A percentile compares a stretch with the other conserved stretches of the same genome.
Conservation (phyloP, 805 yeast species). For the Wickerhamiella bombiphila region DNA sequence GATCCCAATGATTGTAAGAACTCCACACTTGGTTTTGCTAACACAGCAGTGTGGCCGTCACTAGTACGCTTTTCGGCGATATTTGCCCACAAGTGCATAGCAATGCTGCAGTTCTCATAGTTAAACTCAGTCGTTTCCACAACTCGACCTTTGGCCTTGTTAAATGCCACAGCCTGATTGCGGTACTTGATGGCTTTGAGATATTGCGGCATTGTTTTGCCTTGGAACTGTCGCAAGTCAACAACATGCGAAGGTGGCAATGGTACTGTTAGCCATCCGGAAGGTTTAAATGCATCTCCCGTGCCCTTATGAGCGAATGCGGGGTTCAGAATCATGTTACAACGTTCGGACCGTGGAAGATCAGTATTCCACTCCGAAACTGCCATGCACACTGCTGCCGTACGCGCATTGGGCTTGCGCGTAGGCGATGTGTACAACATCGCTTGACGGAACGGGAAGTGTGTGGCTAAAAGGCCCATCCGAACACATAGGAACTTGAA, state of each 20-base stretch:
- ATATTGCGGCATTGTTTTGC: constrained; percentile 24
- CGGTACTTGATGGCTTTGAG: constrained; percentile 31
- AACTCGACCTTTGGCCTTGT: constrained; percentile 25
- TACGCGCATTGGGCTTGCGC: constrained; percentile 28
- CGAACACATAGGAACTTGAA: constrained; percentile 26
- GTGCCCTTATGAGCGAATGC: constrained; percentile 23
- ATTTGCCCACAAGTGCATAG: constrained; percentile 27
- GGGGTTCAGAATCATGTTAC: constrained; percentile 29
- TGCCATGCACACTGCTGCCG: constrained; percentile 29
- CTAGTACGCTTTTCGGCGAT: constrained; percentile 27
- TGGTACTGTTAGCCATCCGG: constrained; percentile 27
- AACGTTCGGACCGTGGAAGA: constrained; percentile 20
- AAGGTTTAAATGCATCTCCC: constrained; percentile 25
- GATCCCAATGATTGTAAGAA: constrained; percentile 24
- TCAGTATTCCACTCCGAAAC: constrained; percentile 26
- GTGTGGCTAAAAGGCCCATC: constrained; percentile 30
- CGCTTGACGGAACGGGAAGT: constrained; percentile 33
- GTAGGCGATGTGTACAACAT: constrained; percentile 29
- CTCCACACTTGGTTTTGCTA: constrained; percentile 24
- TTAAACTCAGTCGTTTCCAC: constrained; percentile 25
- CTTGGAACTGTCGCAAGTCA: constrained; percentile 27
- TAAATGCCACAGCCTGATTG: constrained; percentile 26
- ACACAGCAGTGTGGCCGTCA: constrained; percentile 28
- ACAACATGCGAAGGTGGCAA: constrained; percentile 30
- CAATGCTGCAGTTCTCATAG: constrained; percentile 22